phyloP scores from a whole-genome alignment of 805 yeast genomes.

The Cyberlindnera mrakii region DNA sequence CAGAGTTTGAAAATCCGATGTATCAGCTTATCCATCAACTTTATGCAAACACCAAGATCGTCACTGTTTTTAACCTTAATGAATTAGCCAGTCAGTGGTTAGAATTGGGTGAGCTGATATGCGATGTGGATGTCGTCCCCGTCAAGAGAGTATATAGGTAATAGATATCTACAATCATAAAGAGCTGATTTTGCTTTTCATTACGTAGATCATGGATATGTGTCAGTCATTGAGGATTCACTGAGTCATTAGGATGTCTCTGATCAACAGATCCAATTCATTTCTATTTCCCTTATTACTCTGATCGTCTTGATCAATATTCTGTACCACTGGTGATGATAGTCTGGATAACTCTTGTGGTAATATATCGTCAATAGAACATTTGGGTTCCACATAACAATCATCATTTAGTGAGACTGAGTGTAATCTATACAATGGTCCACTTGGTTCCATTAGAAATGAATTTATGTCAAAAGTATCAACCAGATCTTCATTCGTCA shows the following conservation, averaged over 20 bases:
- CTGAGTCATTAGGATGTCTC: conserved; percentile 39
- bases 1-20: conserved; percentile 15
- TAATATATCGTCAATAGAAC: conserved; percentile 4
- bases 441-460: conserved; percentile 61
- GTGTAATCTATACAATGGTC: conserved; percentile 48
- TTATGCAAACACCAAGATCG: conserved; percentile 30
- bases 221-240: background rate
- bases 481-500: conserved; percentile 62
- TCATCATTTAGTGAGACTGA: conserved; percentile 52
- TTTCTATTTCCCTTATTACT: conserved; percentile 51
- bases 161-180: background rate
- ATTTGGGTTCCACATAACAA: conserved; percentile 16
- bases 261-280: conserved; percentile 66
- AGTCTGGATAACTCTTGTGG: conserved; percentile 2
- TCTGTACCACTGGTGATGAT: conserved; percentile 7
- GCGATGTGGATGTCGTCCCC: conserved; percentile 9
- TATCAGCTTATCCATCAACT: conserved; percentile 18
- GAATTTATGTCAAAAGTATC: conserved; percentile 63
- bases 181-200: background rate
- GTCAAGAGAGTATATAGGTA: conserved; percentile 14
- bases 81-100: conserved; percentile 15
- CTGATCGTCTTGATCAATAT: conserved; percentile 8
- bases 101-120: conserved; percentile 8
- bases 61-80: conserved; percentile 28
- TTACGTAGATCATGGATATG: background rate